Base-by-base conservation (phyloP, 441 rosid genomes). In the Cnidoscolus chayamansa region DNA sequence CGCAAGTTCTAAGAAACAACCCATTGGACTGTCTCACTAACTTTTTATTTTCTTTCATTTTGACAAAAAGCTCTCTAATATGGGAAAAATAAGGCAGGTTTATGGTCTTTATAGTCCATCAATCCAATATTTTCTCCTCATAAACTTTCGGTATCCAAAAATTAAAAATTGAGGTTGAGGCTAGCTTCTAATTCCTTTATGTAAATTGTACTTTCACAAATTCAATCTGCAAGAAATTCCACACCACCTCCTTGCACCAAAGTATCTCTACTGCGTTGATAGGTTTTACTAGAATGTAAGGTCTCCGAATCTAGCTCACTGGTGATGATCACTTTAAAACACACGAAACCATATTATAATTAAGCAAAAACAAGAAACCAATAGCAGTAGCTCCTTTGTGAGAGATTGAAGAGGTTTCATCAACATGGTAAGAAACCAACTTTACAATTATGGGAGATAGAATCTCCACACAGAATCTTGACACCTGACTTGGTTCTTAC, bases 381-480 rank as follows among this genome's bases (percentile, higher is more conserved):
- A 65, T 12, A 12, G 51, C 51, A 10, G 51, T 12, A 48, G 15
- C 51, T 48, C 13, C 10, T 48, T 48, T 13, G 51, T 48, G 51
- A 49, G 7, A 11, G 47, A 40, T 40, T 40, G 45, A 7, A 40
- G 7, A 40, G 45, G 37, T 31, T 50, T 19, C 12, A 13, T 25
- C 20, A 66, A 53, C 71, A 67, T 37, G 13, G 20, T 20, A 35
- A 51, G 11, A 67, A 47, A 64, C 17, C 35, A 65, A 65, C 2
- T 48, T 7, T 5, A 31, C 37, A 65, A 48, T 65, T 47, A 11
- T 12, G 40, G 16, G 45, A 32, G 25, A 25, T 25, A 25, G 25
- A 25, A 25, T 25, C 25, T 25, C 25, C 25, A 25, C 9, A 48
- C n/a, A 15, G 20, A 30, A 59, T 30, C 43, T 13, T 31, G n/a